A percentile compares a stretch with the other conserved stretches of the same genome.
Conservation (phyloP, 495 filamentous ascomycete species). For the Xylaria acuta region DNA sequence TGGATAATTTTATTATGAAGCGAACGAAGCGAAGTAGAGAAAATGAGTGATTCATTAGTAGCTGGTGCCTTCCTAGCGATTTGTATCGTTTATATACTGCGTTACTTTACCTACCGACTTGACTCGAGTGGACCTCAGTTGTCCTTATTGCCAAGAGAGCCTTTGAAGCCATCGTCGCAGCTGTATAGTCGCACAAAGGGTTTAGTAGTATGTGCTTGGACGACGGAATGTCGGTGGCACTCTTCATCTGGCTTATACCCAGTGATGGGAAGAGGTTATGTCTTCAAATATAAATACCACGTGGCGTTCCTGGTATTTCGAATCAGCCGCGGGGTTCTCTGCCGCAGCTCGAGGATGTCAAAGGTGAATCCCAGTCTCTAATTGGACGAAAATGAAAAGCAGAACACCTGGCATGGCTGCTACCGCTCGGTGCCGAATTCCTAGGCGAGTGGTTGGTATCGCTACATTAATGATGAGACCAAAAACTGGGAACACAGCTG, state of each 20-base stretch:
- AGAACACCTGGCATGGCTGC: not conserved
- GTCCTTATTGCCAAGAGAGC: not conserved
- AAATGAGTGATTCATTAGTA: not conserved
- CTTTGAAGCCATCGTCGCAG: slow-evolving; percentile 8
- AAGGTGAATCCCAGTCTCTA: not conserved
- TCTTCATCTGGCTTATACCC: not conserved
- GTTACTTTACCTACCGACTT: not conserved
- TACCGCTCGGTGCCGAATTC: not conserved
- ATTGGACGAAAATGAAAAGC: not conserved
- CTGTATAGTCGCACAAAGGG: not conserved
- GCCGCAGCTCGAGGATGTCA: not conserved
- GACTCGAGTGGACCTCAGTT: not conserved
- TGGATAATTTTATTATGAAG: not conserved
- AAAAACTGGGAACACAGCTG: not conserved
- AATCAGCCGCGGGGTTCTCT: not conserved
- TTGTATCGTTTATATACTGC: not conserved
- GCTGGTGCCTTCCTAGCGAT: not conserved
- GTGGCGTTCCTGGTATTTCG: not conserved
- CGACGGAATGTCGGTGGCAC: not conserved
- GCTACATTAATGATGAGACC: not conserved
- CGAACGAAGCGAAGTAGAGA: not conserved
- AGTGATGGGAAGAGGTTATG: not conserved
- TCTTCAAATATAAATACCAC: not conserved
- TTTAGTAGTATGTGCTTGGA: not conserved
- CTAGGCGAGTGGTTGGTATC: not conserved